Base-by-base conservation (phyloP, 352 stramenopile species). In the Albugo candida region DNA sequence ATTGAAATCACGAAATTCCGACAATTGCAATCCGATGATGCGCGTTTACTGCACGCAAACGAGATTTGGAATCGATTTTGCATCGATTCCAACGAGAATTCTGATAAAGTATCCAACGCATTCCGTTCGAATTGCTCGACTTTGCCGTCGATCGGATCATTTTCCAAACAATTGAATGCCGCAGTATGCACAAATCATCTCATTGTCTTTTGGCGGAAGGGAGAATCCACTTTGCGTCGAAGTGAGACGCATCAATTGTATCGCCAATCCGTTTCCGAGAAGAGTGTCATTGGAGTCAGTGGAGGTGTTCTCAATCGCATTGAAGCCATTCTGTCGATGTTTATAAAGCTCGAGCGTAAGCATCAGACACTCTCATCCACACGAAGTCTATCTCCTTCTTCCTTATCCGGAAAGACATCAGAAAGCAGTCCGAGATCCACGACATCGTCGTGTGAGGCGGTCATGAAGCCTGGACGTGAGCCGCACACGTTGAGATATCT, bases 1-100 rank as follows among this genome's bases (percentile, higher is more conserved):
- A 60, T 78, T n/a, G 71, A 83, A 13, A 57, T 86, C n/a, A 81
- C 69, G 52, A 77, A 79, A 38, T 84, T 62, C 48, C 69, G 74
- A 6, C 54, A 56, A n/a, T 49, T 83, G 13, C 55, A 63, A 27
- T 51, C 59, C 5, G 13, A 66, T 0, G 71, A 82, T 18, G 63
- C 70, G 38, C 70, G 71, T 10, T 18, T 54, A 2, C 19, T 43
- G 5, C 78, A 81, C 41, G 74, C 71, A 2, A 56, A 60, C 17
- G 68, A 80, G 34, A 79, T 81, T 16, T 81, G 56, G 54, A 64
- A 77, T 12, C 54, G 60, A 2, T 83, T 82, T 20, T 80, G 68
- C 39, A 27, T 13, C 16, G 38, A 42, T 18, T 41, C 45, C 11
- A 41, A 48, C 40, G 18, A 17, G 41, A 41, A 49, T 18, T n/a